Base-by-base conservation (phyloP, 495 filamentous ascomycete genomes). In the Neurospora hispaniola region DNA sequence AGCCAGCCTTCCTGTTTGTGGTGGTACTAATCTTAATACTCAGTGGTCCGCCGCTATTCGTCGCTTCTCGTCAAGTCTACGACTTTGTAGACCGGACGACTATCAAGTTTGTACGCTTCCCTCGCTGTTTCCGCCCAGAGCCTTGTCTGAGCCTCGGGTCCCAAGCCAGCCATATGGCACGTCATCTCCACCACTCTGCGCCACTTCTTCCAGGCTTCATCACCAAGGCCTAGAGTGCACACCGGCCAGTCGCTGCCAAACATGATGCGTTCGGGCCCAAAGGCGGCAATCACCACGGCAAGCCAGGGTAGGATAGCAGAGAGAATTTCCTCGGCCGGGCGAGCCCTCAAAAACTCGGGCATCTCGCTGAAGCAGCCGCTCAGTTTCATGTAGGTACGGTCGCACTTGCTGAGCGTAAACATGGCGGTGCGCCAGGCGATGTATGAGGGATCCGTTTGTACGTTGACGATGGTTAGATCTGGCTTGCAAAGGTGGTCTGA, bases 221-320 rank as follows among this genome's bases (percentile, higher is more conserved):
- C 79, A 41, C 88, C 89, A 4, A 90, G 88, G 4, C 87, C 86
- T 23, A 92, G 77, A 74, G 90, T 92, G 81, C 93, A 95, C 5
- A 97, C 91, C 3, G 93, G 94, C 94, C 94, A 97, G 78, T 97
- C 93, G 69, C 90, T 93, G 5, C 90, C 94, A 80, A 94, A 97
- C 90, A 97, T 94, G 71, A 94, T 85, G 69, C 92, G 83, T n/a
- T 83, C 78, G 1, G 90, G 80, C 8, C 90, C 88, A 79, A 97
- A 97, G 3, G 86, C 83, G 23, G 89, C 87, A 44, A 95, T 83
- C 0, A 93, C 79, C 6, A 88, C 86, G 66, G 88, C 85, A 1
- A 94, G 83, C 90, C 92, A 96, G 1, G 89, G 90, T 39, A 81
- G 78, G 54, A 82, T 77, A 68, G 81, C 85, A 41, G 80, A 77